Evolutionary conservation across 352 stramenopile species (phyloP), one percentile per base, ranked within the genome.

Genomic region (Peronospora tabacina): DNA sequence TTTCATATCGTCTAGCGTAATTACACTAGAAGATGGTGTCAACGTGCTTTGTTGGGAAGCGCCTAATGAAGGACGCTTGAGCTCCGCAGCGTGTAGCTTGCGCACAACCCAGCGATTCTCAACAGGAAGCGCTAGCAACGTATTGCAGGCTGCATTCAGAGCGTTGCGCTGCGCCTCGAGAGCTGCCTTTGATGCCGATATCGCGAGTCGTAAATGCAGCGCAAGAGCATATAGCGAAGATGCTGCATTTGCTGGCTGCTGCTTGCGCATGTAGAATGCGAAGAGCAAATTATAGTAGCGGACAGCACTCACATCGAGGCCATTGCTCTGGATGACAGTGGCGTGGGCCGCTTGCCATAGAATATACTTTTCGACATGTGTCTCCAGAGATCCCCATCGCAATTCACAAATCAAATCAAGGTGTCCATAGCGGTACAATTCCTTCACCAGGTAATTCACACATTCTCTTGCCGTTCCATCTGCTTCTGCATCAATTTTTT

Each of bases 301-400:
- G 7, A 85, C 28, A 19, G 79, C 72, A 3, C 54, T 58, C 0
- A 60, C 47, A 45, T 88, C 74, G 3, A 86, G 50, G 11, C 50
- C 47, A 12, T 61, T 32, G 22, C 56, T 35, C 15, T 56, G 37
- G 44, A 68, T n/a, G 54, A 87, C 72, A 19, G 73, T 81, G 4
- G 72, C 74, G 37, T 90, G 82, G 1, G 79, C 74, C 1, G 79
- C 75, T 43, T 87, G 72, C 79, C 79, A 90, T 29, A 84, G 52
- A 16, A 90, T 63, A 13, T 87, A 72, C 49, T 75, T 75, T 45
- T 90, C 79, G 4, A 90, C 76, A 30, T 86, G 63, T 1, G 49
- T 43, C 46, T 84, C 75, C 6, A 87, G 49, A 0, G 63, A 44
- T 7, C 70, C 72, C 79, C 79, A 90, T 52, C 85, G 74, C 22